Evolutionary conservation across 805 yeast species (phyloP), one percentile per base, ranked within the genome.

Genomic region (Alloascoidea hylecoeti): DNA sequence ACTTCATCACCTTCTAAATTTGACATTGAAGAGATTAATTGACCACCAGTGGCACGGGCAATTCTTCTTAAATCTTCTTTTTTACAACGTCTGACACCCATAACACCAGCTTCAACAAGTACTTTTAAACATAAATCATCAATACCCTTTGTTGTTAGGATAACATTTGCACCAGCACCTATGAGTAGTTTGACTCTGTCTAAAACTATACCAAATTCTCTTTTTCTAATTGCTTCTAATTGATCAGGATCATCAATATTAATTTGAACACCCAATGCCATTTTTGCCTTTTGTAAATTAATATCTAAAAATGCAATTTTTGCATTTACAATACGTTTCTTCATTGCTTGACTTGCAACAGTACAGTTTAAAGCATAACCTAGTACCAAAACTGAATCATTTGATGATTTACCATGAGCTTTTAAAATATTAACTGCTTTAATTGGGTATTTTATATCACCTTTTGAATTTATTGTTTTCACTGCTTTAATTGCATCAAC

Each of bases 261-360:
- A 58, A 92, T 83, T 58, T 86, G 94, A 38, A 92, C 97, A 39
- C 99, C 99, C 76, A 92, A 76, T 33, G 96, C 96, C 96, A 92
- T 85, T 55, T 88, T 75, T 2, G 95, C 92, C 58, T 88, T 89
- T 57, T 94, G 98, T 53, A 92, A 66, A 60, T 94, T 89, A 58
- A 92, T 72, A 61, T 86, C 96, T 51, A 86, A 67, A 47, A 85
- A 75, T 2, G 96, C 96, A 48, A 86, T 82, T 49, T 76, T 78
- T 36, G 95, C 94, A 46, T 70, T 58, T 45, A 43, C 58, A 35
- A 86, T 64, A 38, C 69, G 65, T 51, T 80, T 84, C 44, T 75
- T 68, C 97, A 92, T 94, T 14, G 96, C 96, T 61, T 89, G 96
- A 12, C 95, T 82, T 1, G 96, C 98, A 41, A 92, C 83, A 0